Percentiles rank a stretch among this genome's conserved stretches.
These are phyloP conservation scores for Platanthera guangdongensis DNA, from an alignment of 106 monocot genomes.

Conservation along the genomic window DNA sequence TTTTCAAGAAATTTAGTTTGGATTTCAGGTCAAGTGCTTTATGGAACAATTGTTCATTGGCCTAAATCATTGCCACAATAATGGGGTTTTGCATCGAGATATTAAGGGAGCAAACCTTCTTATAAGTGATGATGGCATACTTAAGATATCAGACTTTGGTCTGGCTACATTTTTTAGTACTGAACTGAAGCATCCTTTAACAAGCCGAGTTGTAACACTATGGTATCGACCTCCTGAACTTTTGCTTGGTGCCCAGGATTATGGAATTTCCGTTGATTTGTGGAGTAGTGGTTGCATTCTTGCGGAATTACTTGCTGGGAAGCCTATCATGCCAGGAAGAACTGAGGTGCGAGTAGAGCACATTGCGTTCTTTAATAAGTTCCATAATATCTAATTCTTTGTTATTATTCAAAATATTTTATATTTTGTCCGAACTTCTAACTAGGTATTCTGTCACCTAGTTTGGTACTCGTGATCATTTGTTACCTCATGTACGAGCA, in stretches of 20 bases:
- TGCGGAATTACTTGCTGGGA: slow-evolving; percentile 59
- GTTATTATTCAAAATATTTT: not conserved
- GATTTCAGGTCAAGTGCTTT: slow-evolving; percentile 67
- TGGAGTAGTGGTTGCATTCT: slow-evolving; percentile 75
- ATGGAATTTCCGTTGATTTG: slow-evolving; percentile 54
- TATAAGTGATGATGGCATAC: slow-evolving; percentile 48
- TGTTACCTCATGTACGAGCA: not conserved
- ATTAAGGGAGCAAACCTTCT: slow-evolving; percentile 71
- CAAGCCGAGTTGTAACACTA: slow-evolving; percentile 65
- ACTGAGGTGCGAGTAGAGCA: slow-evolving; percentile 38
- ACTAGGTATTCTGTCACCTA: not conserved
- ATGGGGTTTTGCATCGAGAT: slow-evolving; percentile 61
- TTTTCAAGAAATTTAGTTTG: not conserved
- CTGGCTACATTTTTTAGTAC: slow-evolving; percentile 58
- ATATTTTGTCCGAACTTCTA: not conserved
- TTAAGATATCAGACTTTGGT: slow-evolving; percentile 68
- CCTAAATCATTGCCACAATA: slow-evolving; percentile 59
- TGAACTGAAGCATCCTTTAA: slow-evolving; percentile 47
- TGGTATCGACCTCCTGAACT: slow-evolving; percentile 75
- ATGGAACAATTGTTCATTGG: slow-evolving; percentile 53
- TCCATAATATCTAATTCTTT: not conserved
- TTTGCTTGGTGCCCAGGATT: slow-evolving; percentile 57
- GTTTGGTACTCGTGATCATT: not conserved
- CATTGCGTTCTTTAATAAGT: slow-evolving; percentile 6
- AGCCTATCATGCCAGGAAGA: slow-evolving; percentile 72